Conservation (phyloP, 768 basidiomycete genomes). For the Glaciozyma antarctica region DNA sequence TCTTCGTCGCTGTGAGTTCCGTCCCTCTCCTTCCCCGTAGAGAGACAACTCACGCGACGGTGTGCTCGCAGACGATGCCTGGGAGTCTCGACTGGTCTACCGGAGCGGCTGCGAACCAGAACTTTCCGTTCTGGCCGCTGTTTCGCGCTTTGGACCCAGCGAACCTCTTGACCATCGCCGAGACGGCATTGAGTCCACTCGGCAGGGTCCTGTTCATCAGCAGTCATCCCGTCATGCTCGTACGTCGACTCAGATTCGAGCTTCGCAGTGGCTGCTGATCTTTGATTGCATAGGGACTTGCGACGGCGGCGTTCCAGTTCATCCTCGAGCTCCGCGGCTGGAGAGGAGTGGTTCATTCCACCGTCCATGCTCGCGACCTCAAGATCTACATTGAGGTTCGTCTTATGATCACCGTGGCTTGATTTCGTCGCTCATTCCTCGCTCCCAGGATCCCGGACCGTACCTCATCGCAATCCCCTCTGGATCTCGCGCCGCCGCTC, state of each 20-base stretch:
- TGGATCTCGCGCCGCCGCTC: conserved; percentile 68
- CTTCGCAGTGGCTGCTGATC: neutral
- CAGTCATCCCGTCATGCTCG: neutral
- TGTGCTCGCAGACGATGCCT: conserved; percentile 32
- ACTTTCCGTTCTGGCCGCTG: conserved; percentile 84
- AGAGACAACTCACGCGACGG: conserved; percentile 17
- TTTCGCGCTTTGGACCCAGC: conserved; percentile 89
- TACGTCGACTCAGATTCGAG: neutral
- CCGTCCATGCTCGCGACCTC: conserved; percentile 66
- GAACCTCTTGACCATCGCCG: conserved; percentile 84
- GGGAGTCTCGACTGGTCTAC: conserved; percentile 19
- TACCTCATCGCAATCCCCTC: conserved; percentile 89
- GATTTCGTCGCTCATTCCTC: accelerated
- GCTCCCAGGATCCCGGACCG: conserved; percentile 65
- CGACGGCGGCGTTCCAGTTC: neutral
- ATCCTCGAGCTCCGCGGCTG: conserved; percentile 38
- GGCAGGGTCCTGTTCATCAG: neutral
- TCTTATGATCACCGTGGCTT: neutral
- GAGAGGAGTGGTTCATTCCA: conserved; percentile 53
- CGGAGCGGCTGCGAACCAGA: neutral
- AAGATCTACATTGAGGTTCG: conserved; percentile 71
- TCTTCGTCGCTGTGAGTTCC: conserved; percentile 10
- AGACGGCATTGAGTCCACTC: conserved; percentile 38
- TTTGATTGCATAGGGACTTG: neutral
- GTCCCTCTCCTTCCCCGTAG: accelerated